Base-by-base conservation (phyloP, 257 asterid genomes). In the Gentiana dahurica region DNA sequence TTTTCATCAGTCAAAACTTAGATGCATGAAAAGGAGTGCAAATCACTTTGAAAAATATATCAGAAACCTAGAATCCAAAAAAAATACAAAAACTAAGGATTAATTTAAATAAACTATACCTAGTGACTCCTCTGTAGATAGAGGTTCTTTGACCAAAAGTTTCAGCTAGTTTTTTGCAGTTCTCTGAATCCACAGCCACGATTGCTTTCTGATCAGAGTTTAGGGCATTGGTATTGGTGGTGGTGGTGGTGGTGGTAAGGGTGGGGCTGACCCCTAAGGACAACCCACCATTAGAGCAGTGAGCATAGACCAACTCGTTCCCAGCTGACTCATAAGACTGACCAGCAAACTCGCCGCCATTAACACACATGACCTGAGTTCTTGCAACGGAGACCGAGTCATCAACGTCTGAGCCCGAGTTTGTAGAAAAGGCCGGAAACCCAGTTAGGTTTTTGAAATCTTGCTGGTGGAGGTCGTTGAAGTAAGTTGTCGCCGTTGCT, bases 91-190 rank as follows among this genome's bases (percentile, higher is more conserved):
- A n/a, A n/a, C 1, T 34, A 50, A 8, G 12, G 34, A 53, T 47
- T 34, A 53, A 36, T 34, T 9, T 50, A 53, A 36, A 36, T 9
- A 47, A 8, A 35, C 5, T 6, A 1, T 75, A 83, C 98, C 98
- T 82, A 2, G 98, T 91, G 24, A 91, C 98, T 2, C 98, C 98
- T 72, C 98, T 73, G 83, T 87, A 91, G 48, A 91, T 81, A 10
- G 98, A 91, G 54, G 98, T 91, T 70, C 96, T 81, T 49, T 87
- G 96, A 6, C 98, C 96, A 59, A 83, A 85, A 15, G 87, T 85
- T 63, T 87, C 98, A n/a, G 83, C 43, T 36, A 83, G 66, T 64
- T 77, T 91, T 88, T 87, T 83, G 66, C 74, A 58, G 51, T 68
- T 65, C 59, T 72, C 79, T 0, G 87, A 67, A 43, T 74, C 87